Conservation (phyloP, 371 early-diverging fungal species). For the Mortierella sp. region DNA sequence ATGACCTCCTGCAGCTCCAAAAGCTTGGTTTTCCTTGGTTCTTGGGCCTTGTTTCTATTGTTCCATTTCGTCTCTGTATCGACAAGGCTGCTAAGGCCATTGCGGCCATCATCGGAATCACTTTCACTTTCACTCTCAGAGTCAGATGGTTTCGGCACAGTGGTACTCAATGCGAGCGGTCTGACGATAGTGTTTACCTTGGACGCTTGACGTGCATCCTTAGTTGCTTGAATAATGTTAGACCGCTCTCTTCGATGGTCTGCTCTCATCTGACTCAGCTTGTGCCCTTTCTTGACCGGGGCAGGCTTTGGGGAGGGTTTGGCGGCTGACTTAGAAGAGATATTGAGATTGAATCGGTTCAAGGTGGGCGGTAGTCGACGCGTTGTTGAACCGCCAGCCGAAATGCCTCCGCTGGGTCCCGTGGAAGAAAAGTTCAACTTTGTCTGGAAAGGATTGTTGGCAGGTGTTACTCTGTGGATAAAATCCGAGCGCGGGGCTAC, state of each 20-base stretch:
- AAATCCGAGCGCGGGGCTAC: slow-evolving; percentile 6
- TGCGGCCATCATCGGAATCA: slow-evolving; percentile 28
- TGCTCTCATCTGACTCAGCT: slow-evolving; percentile 49
- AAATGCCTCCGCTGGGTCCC: slow-evolving; percentile 8
- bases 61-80: slow-evolving; percentile 44
- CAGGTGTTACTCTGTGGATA: background rate
- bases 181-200: background rate
- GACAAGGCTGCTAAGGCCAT: slow-evolving; percentile 36
- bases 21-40: slow-evolving; percentile 51
- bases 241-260: slow-evolving; percentile 40
- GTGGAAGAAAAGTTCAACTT: slow-evolving; percentile 29
- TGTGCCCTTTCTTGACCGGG: slow-evolving; percentile 33
- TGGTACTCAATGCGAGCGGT: background rate
- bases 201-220: slow-evolving; percentile 27
- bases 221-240: slow-evolving; percentile 30
- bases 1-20: slow-evolving; percentile 47
- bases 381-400: slow-evolving; percentile 19
- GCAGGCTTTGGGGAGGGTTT: slow-evolving; percentile 27
- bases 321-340: slow-evolving; percentile 16
- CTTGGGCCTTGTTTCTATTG: slow-evolving; percentile 25
- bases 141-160: slow-evolving; percentile 2
- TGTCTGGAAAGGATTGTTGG: slow-evolving; percentile 30
- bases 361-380: slow-evolving; percentile 37
- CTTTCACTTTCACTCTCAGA: slow-evolving; percentile 36
- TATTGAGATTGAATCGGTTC: slow-evolving; percentile 14